Base-by-base conservation (phyloP, 352 stramenopile genomes). In the Chrysophaeum taylorii region DNA sequence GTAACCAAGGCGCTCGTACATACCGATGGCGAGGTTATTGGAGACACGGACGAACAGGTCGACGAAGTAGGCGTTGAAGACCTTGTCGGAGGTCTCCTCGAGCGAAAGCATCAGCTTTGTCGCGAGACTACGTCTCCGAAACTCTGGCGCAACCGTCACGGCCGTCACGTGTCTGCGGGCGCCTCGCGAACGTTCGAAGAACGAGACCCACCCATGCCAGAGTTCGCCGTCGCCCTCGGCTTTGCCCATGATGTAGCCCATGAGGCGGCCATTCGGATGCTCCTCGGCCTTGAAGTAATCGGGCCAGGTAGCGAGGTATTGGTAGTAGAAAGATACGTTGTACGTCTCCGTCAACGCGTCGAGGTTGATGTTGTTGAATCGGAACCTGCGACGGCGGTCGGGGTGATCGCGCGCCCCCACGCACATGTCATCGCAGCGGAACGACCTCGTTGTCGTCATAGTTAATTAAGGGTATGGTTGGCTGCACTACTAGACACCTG, bases 351-450 rank as follows among this genome's bases (percentile, higher is more conserved):
- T 98, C 25, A 97, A 82, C 66, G 95, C 84, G 77, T 98, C 93
- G 52, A 98, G 84, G 77, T 99, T 99, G 71, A 98, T 89, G 75
- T 97, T 96, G 79, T 98, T 98, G 82, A 99, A 98, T 63, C 88
- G 87, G 71, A 98, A 94, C n/a, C n/a, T n/a, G n/a, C n/a, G n/a
- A n/a, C n/a, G n/a, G n/a, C n/a, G n/a, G n/a, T n/a, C n/a, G n/a
- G n/a, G n/a, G n/a, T n/a, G n/a, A n/a, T n/a, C n/a, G n/a, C n/a
- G n/a, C n/a, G n/a, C n/a, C n/a, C n/a, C n/a, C n/a, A n/a, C n/a
- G n/a, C n/a, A n/a, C 66, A 98, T 82, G 81, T 99, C 94, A 60
- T 97, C 87, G 83, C 95, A 97, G 70, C 84, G 82, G 77, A 98
- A 97, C 72, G 90, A 92, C 68, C 94, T 81, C 63, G 94, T 90